A percentile compares a stretch with the other conserved stretches of the same genome.
Evolutionary conservation across 306 rosid species (phyloP).

Genomic region (Canavalia ensiformis): DNA sequence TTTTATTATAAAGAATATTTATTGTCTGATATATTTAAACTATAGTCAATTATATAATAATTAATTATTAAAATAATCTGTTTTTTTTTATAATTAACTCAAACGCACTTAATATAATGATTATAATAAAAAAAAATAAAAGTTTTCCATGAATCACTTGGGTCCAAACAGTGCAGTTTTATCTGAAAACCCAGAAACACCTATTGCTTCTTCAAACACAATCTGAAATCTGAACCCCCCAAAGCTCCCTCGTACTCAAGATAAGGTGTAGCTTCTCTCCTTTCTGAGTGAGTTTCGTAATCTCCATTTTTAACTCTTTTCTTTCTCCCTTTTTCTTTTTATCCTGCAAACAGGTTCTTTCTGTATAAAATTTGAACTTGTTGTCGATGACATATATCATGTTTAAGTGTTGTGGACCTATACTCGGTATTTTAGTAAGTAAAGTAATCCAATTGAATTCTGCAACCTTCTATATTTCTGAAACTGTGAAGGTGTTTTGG

Average conservation of each 20-base stretch:
- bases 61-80: no score
- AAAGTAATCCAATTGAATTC: neutral
- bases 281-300: conserved; percentile 27
- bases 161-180: neutral
- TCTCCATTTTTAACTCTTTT: neutral
- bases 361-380: conserved; percentile 10
- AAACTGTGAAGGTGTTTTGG: neutral
- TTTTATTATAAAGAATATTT: no score
- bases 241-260: neutral
- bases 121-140: no score
- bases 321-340: neutral
- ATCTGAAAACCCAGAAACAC: neutral
- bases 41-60: no score
- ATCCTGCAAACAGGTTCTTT: neutral
- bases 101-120: no score
- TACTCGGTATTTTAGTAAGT: neutral
- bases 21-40: no score
- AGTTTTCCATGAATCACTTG: neutral
- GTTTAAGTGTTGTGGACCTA: neutral
- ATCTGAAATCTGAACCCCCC: neutral
- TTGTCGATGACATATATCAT: neutral
- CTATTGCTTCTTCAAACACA: conserved; percentile 26
- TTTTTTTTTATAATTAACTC: no score
- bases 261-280: conserved; percentile 12
- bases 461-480: neutral